Base-by-base conservation (phyloP, 1,284 basidiomycete genomes). In the Apiotrichum gamsii region DNA sequence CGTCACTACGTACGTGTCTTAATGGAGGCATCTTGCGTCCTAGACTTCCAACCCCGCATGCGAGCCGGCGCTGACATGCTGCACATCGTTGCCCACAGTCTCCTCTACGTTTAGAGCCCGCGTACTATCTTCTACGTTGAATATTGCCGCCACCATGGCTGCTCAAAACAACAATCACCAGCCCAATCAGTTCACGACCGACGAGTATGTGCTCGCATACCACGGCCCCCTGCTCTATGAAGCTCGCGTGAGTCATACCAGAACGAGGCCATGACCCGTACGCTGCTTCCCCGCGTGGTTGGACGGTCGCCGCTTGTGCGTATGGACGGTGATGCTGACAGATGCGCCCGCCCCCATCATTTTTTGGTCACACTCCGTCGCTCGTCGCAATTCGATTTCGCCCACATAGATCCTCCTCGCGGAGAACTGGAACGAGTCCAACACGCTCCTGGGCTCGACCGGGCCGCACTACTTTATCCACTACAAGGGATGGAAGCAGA, bases 401-500 rank as follows among this genome's bases (percentile, higher is more conserved):
- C 13, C 13, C 14, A 5, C 20, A 23, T 55, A 80, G 78, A 78
- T 98, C 14, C 80, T 95, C 55, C 87, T 93, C 66, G 77, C 80
- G 1, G 83, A 88, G 62, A 80, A 77, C 41, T 86, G 83, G 77
- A 82, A 84, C 47, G 84, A 85, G 59, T 75, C 77, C 4, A 83
- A 80, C 45, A 82, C 84, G 8, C 77, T 81, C 34, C 77, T 80
- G 5, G 84, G 85, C 3, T 72, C 75, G 5, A 72, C 80, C 1
- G 90, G 90, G 2, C 81, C 82, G 5, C 88, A 95, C 62, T 98
- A 90, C 71, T 84, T 87, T 56, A 93, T 99, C 20, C 95, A 99
- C 72, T 99, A 99, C 78, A 93, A 95, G 69, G 95, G 95, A 5
- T 99, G 95, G 95, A 98, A 97, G 72, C 87, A 91, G 72, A 93